Evolutionary conservation across 805 yeast species (phyloP), one percentile per base, ranked within the genome.

Genomic region (Yarrowia sp.): DNA sequence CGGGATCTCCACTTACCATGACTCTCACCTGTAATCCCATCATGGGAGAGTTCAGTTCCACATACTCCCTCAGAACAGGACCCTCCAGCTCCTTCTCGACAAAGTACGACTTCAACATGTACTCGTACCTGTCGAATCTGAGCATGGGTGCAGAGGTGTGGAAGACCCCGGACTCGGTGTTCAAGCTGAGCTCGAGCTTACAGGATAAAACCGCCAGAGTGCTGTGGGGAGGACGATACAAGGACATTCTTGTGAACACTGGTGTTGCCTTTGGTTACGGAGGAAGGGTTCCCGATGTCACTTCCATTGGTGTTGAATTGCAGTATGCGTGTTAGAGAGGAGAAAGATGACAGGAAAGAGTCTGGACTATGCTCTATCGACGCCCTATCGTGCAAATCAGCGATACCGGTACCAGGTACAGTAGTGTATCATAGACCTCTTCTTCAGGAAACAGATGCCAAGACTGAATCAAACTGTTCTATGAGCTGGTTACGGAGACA

Each of bases 1-100:
- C 96, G 0, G 96, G 96, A 3, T 88, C 90, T 67, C 99, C 99
- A 0, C 76, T 92, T 67, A 89, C 97, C 0, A 83, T 95, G 81
- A 89, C 98, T 0, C 71, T 93, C 41, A 87, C 96, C 0, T 81
- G 88, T 66, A 95, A 95, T 73, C 99, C 99, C 1, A 78, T 95
- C 16, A 79, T 93, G 72, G 99, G 99, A 2, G 92, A 92, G 68
- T 76, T 95, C 1, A 87, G 96, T 2, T 87, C 96, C 1, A 88
- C 96, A 0, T 95, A 92, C 73, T 85, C 97, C 0, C 90, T 92
- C 35, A 86, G 87, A 71, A 89, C 97, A 0, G 84, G 90, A 1
- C 66, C 69, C 5, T 81, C 85, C 2, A 84, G 93, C 1, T 87
- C 96, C 0, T 86, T 93, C 64, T 85, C 92, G 52, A 89, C 96